Evolutionary conservation across 1,284 basidiomycete species (phyloP).

Genomic region (Takashimella tepidaria): DNA sequence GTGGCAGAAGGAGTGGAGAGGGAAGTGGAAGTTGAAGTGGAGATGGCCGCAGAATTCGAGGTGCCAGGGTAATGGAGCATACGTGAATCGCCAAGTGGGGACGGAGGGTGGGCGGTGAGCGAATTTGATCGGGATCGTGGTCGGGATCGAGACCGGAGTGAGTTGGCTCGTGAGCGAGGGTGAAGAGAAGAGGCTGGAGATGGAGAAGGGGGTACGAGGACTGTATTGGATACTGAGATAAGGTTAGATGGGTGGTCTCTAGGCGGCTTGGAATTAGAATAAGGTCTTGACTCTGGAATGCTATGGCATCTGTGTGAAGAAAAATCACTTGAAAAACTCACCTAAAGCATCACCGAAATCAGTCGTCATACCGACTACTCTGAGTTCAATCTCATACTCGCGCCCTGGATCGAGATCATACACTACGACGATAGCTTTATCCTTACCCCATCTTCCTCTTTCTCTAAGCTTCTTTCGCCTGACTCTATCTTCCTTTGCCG

Average conservation of each 20-base stretch:
- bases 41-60: slow-evolving; percentile 21
- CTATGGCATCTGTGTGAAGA: too few relatives aligned
- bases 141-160: slow-evolving; percentile 40
- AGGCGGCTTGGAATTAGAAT: too few relatives aligned
- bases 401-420: slow-evolving; percentile 45
- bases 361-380: slow-evolving; percentile 40
- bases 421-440: slow-evolving; percentile 45
- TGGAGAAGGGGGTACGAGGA: slow-evolving; percentile 38
- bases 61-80: slow-evolving; percentile 7
- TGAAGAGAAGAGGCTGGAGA: slow-evolving; percentile 19
- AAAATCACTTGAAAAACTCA: slow-evolving; percentile 11
- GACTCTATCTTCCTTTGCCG: slow-evolving; percentile 1
- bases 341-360: slow-evolving; percentile 26
- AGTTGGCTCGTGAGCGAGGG: slow-evolving; percentile 44
- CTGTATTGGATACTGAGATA: slow-evolving; percentile 31
- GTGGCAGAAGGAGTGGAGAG: background rate
- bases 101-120: slow-evolving; percentile 21
- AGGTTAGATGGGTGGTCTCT: too few relatives aligned
- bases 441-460: slow-evolving; percentile 29
- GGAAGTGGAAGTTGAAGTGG: slow-evolving; percentile 35
- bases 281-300: too few relatives aligned
- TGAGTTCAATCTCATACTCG: slow-evolving; percentile 48
- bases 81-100: slow-evolving; percentile 14
- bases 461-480: slow-evolving; percentile 13
- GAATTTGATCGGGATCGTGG: slow-evolving; percentile 46